Conservation (phyloP, 1,284 basidiomycete species). For the Cryptococcus deneoformans region DNA sequence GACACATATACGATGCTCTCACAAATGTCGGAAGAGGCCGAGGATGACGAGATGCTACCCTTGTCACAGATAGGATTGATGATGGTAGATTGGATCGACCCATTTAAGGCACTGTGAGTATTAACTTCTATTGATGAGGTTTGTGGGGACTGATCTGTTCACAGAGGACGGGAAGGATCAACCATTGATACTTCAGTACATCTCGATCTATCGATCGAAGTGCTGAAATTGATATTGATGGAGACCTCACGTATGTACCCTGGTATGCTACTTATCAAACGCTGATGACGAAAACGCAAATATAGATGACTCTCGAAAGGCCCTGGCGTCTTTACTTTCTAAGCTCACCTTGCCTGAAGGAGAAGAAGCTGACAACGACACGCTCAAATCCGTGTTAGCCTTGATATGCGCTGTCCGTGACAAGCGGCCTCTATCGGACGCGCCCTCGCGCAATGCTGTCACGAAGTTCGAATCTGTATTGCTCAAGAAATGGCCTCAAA, state of each 20-base stretch:
- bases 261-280: neutral
- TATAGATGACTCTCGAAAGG: conserved; percentile 74
- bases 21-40: conserved; percentile 62
- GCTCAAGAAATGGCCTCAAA: conserved; percentile 58
- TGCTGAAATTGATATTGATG: conserved; percentile 59
- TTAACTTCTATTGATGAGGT: neutral
- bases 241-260: conserved; percentile 27
- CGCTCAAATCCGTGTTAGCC: conserved; percentile 62
- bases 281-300: too few species aligned
- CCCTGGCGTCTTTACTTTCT: conserved; percentile 70
- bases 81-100: conserved; percentile 92
- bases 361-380: conserved; percentile 58
- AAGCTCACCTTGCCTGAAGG: conserved; percentile 70
- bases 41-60: conserved; percentile 75
- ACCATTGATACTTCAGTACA: conserved; percentile 60
- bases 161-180: conserved; percentile 44
- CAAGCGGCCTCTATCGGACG: conserved; percentile 71
- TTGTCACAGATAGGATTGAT: conserved; percentile 77
- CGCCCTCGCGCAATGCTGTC: conserved; percentile 67
- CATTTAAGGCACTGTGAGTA: conserved; percentile 70
- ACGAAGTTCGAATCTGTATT: conserved; percentile 63
- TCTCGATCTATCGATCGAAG: conserved; percentile 70
- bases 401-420: conserved; percentile 54
- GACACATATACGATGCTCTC: conserved; percentile 67
- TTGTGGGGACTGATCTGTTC: neutral